Evolutionary conservation across 176 grass and related monocot genomes (phyloP).

Genomic region (Secale cereale): DNA sequence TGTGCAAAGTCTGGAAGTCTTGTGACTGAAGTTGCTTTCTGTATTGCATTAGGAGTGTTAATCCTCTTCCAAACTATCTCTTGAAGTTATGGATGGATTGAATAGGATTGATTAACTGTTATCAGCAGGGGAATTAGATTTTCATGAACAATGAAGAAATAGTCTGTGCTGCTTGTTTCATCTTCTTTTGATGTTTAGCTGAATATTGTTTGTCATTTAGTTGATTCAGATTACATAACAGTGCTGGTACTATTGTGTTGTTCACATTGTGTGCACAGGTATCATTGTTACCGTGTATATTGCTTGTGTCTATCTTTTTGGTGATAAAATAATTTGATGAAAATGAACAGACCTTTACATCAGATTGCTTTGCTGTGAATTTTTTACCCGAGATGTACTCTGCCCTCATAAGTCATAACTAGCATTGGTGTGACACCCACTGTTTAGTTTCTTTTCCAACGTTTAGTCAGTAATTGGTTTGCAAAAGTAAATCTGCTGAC

Average conservation of each 20-base stretch:
- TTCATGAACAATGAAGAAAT: conserved; percentile 1
- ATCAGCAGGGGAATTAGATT: neutral
- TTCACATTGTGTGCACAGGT: neutral
- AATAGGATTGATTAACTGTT: neutral
- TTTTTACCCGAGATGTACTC: neutral
- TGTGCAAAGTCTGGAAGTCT: neutral
- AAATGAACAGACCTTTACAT: neutral
- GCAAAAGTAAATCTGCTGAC: neutral
- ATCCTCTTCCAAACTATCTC: neutral
- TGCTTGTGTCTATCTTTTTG: neutral
- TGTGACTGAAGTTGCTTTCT: neutral
- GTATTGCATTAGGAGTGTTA: neutral
- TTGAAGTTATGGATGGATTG: conserved; percentile 1
- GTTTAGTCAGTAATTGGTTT: neutral
- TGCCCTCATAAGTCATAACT: neutral
- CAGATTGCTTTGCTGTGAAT: neutral
- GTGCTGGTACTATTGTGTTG: neutral
- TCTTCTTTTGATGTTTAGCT: neutral
- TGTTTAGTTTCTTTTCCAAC: neutral
- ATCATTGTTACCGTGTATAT: neutral
- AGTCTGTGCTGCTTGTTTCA: neutral
- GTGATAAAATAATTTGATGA: neutral
- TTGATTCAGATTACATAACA: neutral
- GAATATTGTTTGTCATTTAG: neutral
- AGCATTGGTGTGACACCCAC: neutral